Conservation (phyloP, 2,329 filamentous ascomycete genomes). For the Juglanconis oblonga region DNA sequence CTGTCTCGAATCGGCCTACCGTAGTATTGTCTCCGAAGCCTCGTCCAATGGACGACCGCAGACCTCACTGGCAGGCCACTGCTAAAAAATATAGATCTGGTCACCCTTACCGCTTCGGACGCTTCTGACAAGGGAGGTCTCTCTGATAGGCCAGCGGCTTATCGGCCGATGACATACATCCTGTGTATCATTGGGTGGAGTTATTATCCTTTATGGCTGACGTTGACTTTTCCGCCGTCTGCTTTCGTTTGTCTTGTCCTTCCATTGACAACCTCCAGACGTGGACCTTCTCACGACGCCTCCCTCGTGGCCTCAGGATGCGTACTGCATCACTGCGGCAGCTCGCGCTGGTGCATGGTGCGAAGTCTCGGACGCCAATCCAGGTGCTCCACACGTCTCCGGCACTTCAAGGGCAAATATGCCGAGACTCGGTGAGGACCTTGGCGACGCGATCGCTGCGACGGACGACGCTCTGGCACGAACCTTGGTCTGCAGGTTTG, state of each 20-base stretch:
- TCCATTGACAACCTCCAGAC: neutral
- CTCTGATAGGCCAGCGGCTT: neutral
- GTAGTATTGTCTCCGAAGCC: too few species aligned
- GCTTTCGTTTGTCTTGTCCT: neutral
- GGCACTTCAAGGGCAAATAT: neutral
- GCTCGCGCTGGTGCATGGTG: conserved; percentile 8
- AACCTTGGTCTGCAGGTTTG: neutral
- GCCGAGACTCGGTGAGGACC: neutral
- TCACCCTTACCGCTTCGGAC: neutral
- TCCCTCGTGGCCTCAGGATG: neutral
- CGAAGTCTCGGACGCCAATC: neutral
- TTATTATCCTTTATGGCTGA: neutral
- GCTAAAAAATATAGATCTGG: too few species aligned
- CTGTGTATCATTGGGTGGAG: neutral
- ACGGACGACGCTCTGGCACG: neutral
- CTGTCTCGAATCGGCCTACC: too few species aligned
- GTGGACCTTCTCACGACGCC: neutral
- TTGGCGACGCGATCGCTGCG: neutral
- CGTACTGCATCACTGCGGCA: conserved; percentile 12
- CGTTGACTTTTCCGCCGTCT: neutral
- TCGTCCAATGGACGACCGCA: too few species aligned
- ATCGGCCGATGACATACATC: neutral
- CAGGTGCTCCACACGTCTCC: neutral
- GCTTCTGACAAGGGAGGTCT: neutral
- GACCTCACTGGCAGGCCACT: too few species aligned